Conservation (phyloP, 176 grass and related monocot species). For the Carex myosuroides region DNA sequence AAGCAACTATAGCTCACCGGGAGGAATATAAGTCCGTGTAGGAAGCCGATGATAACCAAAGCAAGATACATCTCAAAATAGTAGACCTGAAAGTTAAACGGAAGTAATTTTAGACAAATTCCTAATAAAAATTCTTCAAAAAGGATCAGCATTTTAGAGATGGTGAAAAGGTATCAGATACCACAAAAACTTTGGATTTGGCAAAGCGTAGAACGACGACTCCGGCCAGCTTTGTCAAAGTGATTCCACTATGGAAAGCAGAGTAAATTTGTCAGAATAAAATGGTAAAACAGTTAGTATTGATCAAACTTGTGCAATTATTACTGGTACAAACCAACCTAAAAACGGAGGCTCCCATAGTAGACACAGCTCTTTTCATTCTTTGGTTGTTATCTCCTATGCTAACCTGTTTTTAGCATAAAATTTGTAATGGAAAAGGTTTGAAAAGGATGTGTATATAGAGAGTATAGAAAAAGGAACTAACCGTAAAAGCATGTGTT, state of each 20-base stretch:
- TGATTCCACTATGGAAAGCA: conserved; percentile 76
- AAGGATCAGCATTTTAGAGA: neutral
- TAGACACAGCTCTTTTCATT: conserved; percentile 64
- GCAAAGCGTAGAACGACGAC: conserved; percentile 88
- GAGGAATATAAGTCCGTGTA: conserved; percentile 92
- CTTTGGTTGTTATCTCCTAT: conserved; percentile 60
- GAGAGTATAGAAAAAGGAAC: conserved; percentile 34
- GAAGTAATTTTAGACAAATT: neutral
- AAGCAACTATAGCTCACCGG: conserved; percentile 45
- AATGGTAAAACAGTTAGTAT: conserved; percentile 14
- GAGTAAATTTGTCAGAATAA: conserved; percentile 22
- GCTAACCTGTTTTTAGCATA: conserved; percentile 43
- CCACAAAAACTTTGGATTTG: conserved; percentile 98
- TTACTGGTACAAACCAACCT: conserved; percentile 48
- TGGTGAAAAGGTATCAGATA: conserved; percentile 25
- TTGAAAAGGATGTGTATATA: conserved; percentile 17
- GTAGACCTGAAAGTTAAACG: conserved; percentile 54
- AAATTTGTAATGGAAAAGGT: neutral
- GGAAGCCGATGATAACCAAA: conserved; percentile 87
- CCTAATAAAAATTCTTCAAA: conserved; percentile 1
- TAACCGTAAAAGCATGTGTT: conserved; percentile 84
- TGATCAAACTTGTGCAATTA: neutral
- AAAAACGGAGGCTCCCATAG: conserved; percentile 94
- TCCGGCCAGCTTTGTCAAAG: conserved; percentile 93
- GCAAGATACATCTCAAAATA: conserved; percentile 99